Evolutionary conservation across 2,329 filamentous ascomycete genomes (phyloP).

Genomic region (Penicillium sp.): DNA sequence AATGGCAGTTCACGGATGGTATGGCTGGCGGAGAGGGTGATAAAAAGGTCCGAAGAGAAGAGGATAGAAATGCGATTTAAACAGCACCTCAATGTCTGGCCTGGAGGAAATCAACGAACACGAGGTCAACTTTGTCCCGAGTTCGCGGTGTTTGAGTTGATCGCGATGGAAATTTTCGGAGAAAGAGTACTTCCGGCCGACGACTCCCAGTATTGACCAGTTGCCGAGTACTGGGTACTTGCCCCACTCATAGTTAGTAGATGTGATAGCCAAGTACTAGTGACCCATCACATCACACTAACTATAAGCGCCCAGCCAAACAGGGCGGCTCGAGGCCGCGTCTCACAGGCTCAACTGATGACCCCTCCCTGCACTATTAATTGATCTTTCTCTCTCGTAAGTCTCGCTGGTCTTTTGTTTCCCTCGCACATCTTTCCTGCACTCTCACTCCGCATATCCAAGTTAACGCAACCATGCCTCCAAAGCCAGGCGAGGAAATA

Average conservation of each 20-base stretch:
- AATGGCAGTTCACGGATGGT: not conserved
- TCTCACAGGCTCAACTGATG: slow-evolving; percentile 14
- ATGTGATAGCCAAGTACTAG: slow-evolving; percentile 12
- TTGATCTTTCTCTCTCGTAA: slow-evolving; percentile 11
- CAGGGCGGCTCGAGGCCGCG: slow-evolving; percentile 19
- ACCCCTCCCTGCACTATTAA: slow-evolving; percentile 21
- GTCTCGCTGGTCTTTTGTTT: slow-evolving; percentile 2
- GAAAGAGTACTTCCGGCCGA: slow-evolving; percentile 25
- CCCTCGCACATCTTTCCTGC: not conserved
- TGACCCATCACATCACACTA: slow-evolving; percentile 20
- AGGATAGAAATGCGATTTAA: not conserved
- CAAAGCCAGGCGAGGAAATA: slow-evolving; percentile 47
- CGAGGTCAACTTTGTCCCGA: not conserved
- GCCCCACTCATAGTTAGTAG: slow-evolving; percentile 1
- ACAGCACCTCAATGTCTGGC: not conserved
- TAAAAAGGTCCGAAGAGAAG: not conserved
- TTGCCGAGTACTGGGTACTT: slow-evolving; percentile 4
- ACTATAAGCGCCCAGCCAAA: slow-evolving; percentile 22
- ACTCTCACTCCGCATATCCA: slow-evolving; percentile 3
- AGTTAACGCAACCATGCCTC: slow-evolving; percentile 41
- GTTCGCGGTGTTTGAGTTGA: not conserved
- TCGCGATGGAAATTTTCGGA: slow-evolving; percentile 38
- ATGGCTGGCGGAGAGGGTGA: not conserved
- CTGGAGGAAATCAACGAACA: slow-evolving; percentile 2
- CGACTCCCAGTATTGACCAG: not conserved